A percentile compares a stretch with the other conserved stretches of the same genome.
Conservation (phyloP, 768 basidiomycete species). For the Naganishia vishniacii region DNA sequence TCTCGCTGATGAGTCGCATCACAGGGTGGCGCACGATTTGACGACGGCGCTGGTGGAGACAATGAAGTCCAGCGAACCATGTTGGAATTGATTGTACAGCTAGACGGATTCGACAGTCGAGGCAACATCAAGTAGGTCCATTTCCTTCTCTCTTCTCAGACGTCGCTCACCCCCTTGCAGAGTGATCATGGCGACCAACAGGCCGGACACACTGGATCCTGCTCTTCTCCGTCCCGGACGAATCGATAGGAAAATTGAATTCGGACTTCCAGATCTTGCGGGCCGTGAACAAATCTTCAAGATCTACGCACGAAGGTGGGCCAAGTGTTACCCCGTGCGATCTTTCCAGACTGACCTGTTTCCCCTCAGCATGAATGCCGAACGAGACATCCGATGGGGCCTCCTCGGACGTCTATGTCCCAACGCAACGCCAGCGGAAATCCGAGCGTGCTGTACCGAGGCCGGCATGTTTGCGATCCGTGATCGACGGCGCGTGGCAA, state of each 20-base stretch:
- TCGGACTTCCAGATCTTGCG: conserved; percentile 87
- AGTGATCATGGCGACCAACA: conserved; percentile 97
- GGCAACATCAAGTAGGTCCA: conserved; percentile 85
- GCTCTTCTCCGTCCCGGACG: conserved; percentile 92
- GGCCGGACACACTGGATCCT: conserved; percentile 96
- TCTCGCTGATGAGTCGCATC: background rate
- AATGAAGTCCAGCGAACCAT: conserved; percentile 99
- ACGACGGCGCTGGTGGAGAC: conserved; percentile 97
- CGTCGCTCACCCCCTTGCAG: background rate
- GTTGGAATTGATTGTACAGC: conserved; percentile 93
- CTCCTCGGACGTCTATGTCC: conserved; percentile 94
- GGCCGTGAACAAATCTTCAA: conserved; percentile 93
- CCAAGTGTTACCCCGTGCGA: background rate
- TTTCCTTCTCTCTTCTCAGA: background rate
- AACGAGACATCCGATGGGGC: conserved; percentile 94
- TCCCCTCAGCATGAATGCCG: conserved; percentile 87
- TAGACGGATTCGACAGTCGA: conserved; percentile 96
- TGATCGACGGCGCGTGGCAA: conserved; percentile 89
- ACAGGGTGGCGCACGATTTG: conserved; percentile 85
- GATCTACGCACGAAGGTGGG: conserved; percentile 88
- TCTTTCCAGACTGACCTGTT: background rate
- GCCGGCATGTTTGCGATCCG: conserved; percentile 99
- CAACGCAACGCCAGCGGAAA: conserved; percentile 96
- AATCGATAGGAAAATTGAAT: conserved; percentile 94
- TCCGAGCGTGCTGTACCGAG: conserved; percentile 52